A percentile compares a stretch with the other conserved stretches of the same genome.
phyloP scores from a whole-genome alignment of 2,329 filamentous ascomycete genomes.

The Cordyceps cateniannulata region DNA sequence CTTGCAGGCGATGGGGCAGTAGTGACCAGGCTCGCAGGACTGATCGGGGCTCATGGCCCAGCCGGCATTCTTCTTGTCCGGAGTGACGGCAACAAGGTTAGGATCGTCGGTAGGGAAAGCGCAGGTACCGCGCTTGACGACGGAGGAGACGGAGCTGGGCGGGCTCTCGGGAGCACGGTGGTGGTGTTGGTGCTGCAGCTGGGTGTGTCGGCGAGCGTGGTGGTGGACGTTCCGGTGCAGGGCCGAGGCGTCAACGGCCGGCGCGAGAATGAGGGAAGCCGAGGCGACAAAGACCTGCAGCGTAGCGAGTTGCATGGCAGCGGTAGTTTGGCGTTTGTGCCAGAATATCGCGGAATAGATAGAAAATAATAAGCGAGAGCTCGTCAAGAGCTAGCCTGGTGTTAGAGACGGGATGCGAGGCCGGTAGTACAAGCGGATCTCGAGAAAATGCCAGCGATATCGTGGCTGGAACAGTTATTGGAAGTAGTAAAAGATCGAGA shows the following conservation, averaged over 20 bases:
- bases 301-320: slow-evolving; percentile 7
- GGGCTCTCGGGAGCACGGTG: slow-evolving; percentile 15
- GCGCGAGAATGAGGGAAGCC: slow-evolving; percentile 3
- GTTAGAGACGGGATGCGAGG: background rate
- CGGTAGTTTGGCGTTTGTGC: background rate
- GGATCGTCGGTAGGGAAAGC: slow-evolving; percentile 56
- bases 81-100: slow-evolving; percentile 63
- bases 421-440: background rate
- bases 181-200: slow-evolving; percentile 22
- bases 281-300: slow-evolving; percentile 3
- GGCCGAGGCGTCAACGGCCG: slow-evolving; percentile 1
- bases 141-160: slow-evolving; percentile 16
- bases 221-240: slow-evolving; percentile 23
- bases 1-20: slow-evolving; percentile 73
- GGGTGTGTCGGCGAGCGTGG: slow-evolving; percentile 28
- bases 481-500: background rate
- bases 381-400: background rate
- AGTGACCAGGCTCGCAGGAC: slow-evolving; percentile 57
- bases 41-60: slow-evolving; percentile 78
- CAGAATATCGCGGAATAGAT: background rate
- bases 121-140: slow-evolving; percentile 54
- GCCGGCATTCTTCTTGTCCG: slow-evolving; percentile 57
- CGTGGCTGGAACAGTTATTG: background rate
- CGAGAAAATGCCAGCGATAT: background rate
- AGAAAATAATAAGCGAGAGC: no score